Evolutionary conservation across 257 asterid genomes (phyloP).

Genomic region (Verbascum thapsus): DNA sequence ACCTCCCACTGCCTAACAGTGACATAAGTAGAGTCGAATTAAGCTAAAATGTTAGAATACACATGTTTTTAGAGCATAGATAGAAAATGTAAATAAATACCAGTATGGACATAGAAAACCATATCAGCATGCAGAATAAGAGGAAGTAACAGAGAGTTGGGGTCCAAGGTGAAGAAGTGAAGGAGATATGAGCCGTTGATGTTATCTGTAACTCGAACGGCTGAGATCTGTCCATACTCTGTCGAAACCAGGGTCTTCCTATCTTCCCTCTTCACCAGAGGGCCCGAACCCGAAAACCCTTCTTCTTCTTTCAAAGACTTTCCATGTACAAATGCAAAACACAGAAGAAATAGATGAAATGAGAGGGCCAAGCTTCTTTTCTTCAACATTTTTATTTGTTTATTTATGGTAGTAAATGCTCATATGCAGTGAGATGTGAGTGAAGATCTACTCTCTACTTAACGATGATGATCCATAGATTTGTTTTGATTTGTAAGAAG

Average conservation of each 20-base stretch:
- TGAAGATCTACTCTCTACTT: too few species aligned
- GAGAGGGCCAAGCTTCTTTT: neutral
- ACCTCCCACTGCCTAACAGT: slow-evolving; percentile 67
- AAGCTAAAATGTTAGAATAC: neutral
- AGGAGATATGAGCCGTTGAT: slow-evolving; percentile 51
- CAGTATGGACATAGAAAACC: slow-evolving; percentile 88
- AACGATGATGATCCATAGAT: neutral
- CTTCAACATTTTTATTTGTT: neutral
- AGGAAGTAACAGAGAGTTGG: slow-evolving; percentile 78
- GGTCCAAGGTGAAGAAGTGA: slow-evolving; percentile 83
- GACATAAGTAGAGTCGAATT: neutral
- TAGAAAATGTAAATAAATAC: slow-evolving; percentile 26
- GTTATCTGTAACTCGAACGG: slow-evolving; percentile 43
- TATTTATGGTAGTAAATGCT: neutral
- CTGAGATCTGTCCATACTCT: slow-evolving; percentile 68
- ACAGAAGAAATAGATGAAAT: neutral
- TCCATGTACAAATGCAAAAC: slow-evolving; percentile 1
- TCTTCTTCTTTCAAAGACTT: slow-evolving; percentile 10
- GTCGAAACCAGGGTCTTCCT: slow-evolving; percentile 43
- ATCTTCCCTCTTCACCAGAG: slow-evolving; percentile 46
- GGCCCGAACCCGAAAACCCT: slow-evolving; percentile 30
- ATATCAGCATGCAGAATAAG: slow-evolving; percentile 68
- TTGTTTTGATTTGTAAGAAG: slow-evolving; percentile 4
- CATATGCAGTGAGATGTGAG: slow-evolving; percentile 13
- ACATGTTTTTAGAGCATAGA: neutral